Conservation (phyloP, 345 rosid genomes). For the Eucalyptus brandiana region DNA sequence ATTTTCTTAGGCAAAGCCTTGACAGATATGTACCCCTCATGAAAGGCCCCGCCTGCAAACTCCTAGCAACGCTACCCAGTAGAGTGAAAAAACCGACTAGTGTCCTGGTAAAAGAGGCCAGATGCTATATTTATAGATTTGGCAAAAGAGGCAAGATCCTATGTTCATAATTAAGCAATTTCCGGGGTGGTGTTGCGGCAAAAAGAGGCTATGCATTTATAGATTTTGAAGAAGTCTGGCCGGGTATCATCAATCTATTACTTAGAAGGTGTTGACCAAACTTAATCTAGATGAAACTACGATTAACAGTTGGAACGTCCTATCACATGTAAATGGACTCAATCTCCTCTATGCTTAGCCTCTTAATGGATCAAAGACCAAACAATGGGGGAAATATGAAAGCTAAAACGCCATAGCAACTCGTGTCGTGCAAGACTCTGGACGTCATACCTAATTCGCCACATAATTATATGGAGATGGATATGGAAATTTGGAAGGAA, state of each 20-base stretch:
- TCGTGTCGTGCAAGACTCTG: background rate
- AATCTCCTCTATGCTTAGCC: background rate
- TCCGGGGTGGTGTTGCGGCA: background rate
- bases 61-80: background rate
- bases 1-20: background rate
- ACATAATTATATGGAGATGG: background rate
- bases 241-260: background rate
- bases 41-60: background rate
- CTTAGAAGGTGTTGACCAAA: background rate
- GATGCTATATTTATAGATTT: background rate
- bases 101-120: background rate
- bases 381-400: background rate
- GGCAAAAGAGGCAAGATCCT: background rate
- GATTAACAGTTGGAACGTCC: background rate
- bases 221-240: background rate
- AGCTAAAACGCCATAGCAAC: background rate
- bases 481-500: background rate
- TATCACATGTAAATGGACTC: background rate
- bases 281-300: background rate
- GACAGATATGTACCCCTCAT: background rate
- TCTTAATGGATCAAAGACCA: background rate
- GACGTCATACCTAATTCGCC: rapidly evolving
- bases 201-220: background rate
- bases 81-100: background rate
- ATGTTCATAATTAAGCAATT: background rate